These are phyloP conservation scores for Moringa oleifera DNA, from an alignment of 345 rosid species.

Conservation along the genomic window DNA sequence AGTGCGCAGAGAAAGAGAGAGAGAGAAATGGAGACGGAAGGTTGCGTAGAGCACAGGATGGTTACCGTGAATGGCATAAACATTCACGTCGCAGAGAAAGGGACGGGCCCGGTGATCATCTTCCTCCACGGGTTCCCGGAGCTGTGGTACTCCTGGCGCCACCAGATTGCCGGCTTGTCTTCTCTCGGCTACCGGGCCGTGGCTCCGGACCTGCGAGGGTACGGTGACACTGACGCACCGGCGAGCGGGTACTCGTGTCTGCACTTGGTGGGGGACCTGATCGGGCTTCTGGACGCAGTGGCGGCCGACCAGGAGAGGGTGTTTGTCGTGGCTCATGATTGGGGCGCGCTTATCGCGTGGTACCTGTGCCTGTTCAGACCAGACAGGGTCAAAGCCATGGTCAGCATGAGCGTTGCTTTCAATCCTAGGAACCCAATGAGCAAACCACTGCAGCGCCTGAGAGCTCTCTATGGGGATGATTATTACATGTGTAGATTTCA, in stretches of 20 bases:
- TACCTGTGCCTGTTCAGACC: slow-evolving; percentile 47
- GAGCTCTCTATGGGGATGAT: slow-evolving; percentile 51
- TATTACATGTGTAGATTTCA: slow-evolving; percentile 81
- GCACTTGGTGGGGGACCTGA: slow-evolving; percentile 53
- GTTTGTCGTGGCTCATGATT: slow-evolving; percentile 66
- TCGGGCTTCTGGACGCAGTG: slow-evolving; percentile 41
- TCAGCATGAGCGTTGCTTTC: slow-evolving; percentile 44
- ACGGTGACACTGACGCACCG: slow-evolving; percentile 71
- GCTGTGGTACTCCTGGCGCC: slow-evolving; percentile 86
- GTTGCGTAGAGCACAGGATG: slow-evolving; percentile 42
- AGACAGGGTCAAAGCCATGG: slow-evolving; percentile 61
- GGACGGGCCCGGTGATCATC: slow-evolving; percentile 53
- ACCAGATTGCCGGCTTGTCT: slow-evolving; percentile 61
- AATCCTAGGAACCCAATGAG: slow-evolving; percentile 45
- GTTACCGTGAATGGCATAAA: slow-evolving; percentile 55
- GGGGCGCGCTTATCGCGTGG: slow-evolving; percentile 76
- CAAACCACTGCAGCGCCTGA: slow-evolving; percentile 44
- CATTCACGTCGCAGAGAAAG: slow-evolving; percentile 70
- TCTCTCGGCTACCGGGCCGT: slow-evolving; percentile 65
- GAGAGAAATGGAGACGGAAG: too few relatives aligned
- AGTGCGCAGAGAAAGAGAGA: too few relatives aligned
- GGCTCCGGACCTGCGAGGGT: slow-evolving; percentile 88
- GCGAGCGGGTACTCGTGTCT: slow-evolving; percentile 39
- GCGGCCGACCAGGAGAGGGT: slow-evolving; percentile 34
- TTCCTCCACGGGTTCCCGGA: slow-evolving; percentile 85